Evolutionary conservation across 129 eudicot genomes (phyloP), one percentile per base, ranked within the genome.

Genomic region (Flaveria robusta): DNA sequence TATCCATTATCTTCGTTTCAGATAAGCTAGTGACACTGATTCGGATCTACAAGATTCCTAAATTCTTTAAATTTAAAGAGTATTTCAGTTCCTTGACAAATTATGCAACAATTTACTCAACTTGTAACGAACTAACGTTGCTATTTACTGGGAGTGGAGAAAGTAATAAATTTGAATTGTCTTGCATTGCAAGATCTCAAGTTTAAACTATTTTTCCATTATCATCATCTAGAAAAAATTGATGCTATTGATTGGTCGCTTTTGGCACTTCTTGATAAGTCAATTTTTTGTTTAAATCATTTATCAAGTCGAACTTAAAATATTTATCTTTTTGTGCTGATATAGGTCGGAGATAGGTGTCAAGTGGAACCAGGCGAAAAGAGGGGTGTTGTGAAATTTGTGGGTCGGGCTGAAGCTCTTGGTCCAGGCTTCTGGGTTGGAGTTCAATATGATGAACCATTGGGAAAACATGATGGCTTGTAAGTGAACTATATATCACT

Each of bases 381-480:
- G 81, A 81, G 96, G 83, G 98, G 98, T 12, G 80, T 89, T 62
- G 83, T 91, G 80, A 93, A 91, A 85, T 93, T 80, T 87, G 93
- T 93, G 68, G 97, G 97, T 29, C 77, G 45, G 66, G 96, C 96
- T 15, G 97, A 88, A 81, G 76, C 84, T 65, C 96, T 93, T 76
- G 88, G 91, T 47, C 88, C 88, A n/a, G 98, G 98, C 72, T 90
- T 84, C 62, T 93, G 98, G 98, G 83, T 93, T 59, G 98, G 98
- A 77, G 55, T 93, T 47, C 96, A 93, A 62, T 93, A 90, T 71
- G 98, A 93, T 77, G 98, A 93, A 84, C 98, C 98, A 13, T 74
- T 93, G 81, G 98, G 98, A n/a, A 93, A 93, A 69, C 97, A 93
- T 55, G 97, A 93, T 81, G 98, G 98, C 81, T 59, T 91, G 98